A percentile compares a stretch with the other conserved stretches of the same genome.
phyloP scores from a whole-genome alignment of 345 rosid genomes.

The Moricandia moricandioides region DNA sequence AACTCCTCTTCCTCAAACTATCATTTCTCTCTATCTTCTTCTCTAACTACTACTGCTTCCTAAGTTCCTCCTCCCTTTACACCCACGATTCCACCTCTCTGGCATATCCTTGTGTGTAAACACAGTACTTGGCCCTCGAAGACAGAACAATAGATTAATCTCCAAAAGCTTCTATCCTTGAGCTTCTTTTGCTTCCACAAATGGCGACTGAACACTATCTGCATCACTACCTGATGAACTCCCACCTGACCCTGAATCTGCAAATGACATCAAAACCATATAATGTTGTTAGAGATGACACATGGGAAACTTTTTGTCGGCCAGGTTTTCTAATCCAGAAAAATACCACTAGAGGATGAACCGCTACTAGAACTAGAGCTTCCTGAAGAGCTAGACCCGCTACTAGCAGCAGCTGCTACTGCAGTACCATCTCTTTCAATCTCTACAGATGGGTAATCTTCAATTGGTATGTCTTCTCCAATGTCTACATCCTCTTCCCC shows the following conservation, averaged over 20 bases:
- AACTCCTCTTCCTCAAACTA: neutral
- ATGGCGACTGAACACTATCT: slow-evolving; percentile 32
- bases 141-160: neutral
- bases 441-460: slow-evolving; percentile 72
- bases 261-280: neutral
- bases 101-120: too few species aligned
- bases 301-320: neutral
- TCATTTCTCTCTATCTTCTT: neutral
- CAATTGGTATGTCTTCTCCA: slow-evolving; percentile 72
- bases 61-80: slow-evolving; percentile 23
- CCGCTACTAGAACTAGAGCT: slow-evolving; percentile 49
- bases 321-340: too few species aligned
- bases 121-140: neutral
- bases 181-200: slow-evolving; percentile 30
- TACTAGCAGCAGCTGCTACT: slow-evolving; percentile 28
- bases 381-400: slow-evolving; percentile 49
- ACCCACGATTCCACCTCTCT: neutral
- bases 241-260: slow-evolving; percentile 16
- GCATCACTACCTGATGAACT: slow-evolving; percentile 35
- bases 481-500: slow-evolving; percentile 87
- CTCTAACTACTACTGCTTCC: slow-evolving; percentile 21
- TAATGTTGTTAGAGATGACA: neutral
- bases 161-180: neutral
- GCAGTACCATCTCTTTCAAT: slow-evolving; percentile 69
- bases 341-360: slow-evolving; percentile 82